These are phyloP conservation scores for Thermochaetoides dissita DNA, from an alignment of 2,329 filamentous ascomycete genomes.

Conservation along the genomic window DNA sequence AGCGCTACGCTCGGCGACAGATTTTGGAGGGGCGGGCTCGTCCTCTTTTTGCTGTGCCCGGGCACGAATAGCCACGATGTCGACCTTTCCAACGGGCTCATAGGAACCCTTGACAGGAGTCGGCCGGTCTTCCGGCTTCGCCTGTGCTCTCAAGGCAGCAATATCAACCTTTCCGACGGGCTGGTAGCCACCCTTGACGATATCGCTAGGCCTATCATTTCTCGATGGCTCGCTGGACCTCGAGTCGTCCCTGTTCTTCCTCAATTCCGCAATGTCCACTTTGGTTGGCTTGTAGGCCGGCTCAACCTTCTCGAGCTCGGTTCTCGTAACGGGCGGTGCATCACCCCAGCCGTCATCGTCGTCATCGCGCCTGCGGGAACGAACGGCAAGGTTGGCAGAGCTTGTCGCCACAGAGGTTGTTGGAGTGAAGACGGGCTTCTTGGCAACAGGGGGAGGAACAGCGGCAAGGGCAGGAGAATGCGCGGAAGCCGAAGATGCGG, in stretches of 20 bases:
- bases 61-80: conserved; percentile 85
- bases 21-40: conserved; percentile 31
- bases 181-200: conserved; percentile 79
- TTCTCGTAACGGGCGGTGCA: conserved; percentile 78
- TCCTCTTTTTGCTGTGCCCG: conserved; percentile 47
- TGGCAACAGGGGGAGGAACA: conserved; percentile 57
- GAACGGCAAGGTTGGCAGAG: conserved; percentile 54
- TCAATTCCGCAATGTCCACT: conserved; percentile 81
- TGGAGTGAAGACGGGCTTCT: conserved; percentile 86
- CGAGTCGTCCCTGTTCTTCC: conserved; percentile 54
- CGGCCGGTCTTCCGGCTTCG: conserved; percentile 65
- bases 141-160: conserved; percentile 69
- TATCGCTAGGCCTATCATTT: conserved; percentile 40
- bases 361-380: conserved; percentile 49
- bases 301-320: conserved; percentile 79
- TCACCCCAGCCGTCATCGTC: conserved; percentile 95
- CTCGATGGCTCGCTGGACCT: conserved; percentile 48
- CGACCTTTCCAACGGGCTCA: conserved; percentile 89
- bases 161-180: conserved; percentile 97
- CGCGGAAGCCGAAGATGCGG: conserved; percentile 42
- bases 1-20: conserved; percentile 60
- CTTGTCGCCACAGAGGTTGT: conserved; percentile 37
- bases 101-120: conserved; percentile 82
- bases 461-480: conserved; percentile 29
- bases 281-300: conserved; percentile 91